Evolutionary conservation across 2,329 filamentous ascomycete genomes (phyloP).

Genomic region (Emydomyces testavorans): DNA sequence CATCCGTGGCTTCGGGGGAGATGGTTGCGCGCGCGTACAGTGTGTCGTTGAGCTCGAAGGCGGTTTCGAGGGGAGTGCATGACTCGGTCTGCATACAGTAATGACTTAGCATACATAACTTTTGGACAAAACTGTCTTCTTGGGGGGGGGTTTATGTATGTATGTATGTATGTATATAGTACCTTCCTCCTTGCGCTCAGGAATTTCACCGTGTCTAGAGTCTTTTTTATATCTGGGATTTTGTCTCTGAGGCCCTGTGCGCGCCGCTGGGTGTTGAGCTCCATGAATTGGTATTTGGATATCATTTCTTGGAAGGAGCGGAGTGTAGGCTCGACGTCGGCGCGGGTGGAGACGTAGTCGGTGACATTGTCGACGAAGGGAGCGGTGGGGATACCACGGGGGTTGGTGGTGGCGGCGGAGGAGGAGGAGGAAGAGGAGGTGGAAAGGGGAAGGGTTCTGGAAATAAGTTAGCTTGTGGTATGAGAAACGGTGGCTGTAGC

Average conservation of each 20-base stretch:
- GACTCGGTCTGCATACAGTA: constrained; percentile 30
- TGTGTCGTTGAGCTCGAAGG: constrained; percentile 93
- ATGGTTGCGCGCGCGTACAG: constrained; percentile 81
- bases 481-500: background rate
- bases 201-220: constrained; percentile 80
- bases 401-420: constrained; percentile 28
- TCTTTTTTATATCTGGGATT: constrained; percentile 95
- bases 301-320: constrained; percentile 39
- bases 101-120: no score
- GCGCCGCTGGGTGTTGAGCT: constrained; percentile 78
- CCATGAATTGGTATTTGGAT: constrained; percentile 99
- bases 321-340: constrained; percentile 38
- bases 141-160: background rate
- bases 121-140: no score
- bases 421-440: background rate
- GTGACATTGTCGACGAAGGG: constrained; percentile 39
- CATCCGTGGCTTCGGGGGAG: constrained; percentile 57
- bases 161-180: constrained; percentile 9
- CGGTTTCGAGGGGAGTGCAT: constrained; percentile 62
- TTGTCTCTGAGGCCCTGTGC: constrained; percentile 78
- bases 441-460: constrained; percentile 16
- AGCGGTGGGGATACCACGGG: constrained; percentile 37
- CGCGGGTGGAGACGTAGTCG: constrained; percentile 37
- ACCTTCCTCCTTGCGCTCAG: constrained; percentile 66
- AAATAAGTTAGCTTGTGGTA: constrained; percentile 16